Base-by-base conservation (phyloP, 1,139 yeast species). In the Candida neerlandica region DNA sequence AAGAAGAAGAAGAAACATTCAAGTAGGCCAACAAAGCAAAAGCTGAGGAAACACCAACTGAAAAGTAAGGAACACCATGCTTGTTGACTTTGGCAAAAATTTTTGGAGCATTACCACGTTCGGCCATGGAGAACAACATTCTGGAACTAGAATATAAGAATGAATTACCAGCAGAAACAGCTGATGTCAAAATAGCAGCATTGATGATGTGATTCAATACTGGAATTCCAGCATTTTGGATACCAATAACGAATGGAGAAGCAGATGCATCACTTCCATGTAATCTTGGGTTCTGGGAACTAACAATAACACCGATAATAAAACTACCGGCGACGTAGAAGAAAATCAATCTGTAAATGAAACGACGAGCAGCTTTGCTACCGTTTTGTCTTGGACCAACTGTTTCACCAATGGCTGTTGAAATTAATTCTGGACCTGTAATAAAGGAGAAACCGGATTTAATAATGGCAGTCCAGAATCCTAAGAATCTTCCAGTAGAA, bases 101-200 rank as follows among this genome's bases (percentile, higher is more conserved):
- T 39, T 63, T 65, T 54, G 91, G 91, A 21, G 91, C 89, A 63
- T 77, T 77, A 15, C 86, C 85, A 60, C 80, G 81, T 50, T 73
- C 72, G 5, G 90, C 79, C 55, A 86, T 69, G 40, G 87, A 84
- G 62, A 82, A 86, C 41, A 85, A 69, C 14, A 85, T 80, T 74
- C 94, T 78, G 12, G 91, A 79, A 18, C 87, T 84, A 51, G 86
- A 84, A 66, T 85, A 86, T 54, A 85, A 70, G 66, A 37, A 37
- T 0, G 91, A 85, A 67, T 86, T 86, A 45, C 87, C 84, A 9
- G 92, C 88, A 12, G 89, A 82, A 55, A 85, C 78, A 49, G 88
- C 87, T 50, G 87, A 85, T 9, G 86, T 70, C 62, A 87, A 68
- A 50, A 87, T 82, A 56, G 82, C 82, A 1, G 85, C 92, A 60